These are phyloP conservation scores for Trichoderma sp. DNA, from an alignment of 2,329 filamentous ascomycete species.

Conservation along the genomic window DNA sequence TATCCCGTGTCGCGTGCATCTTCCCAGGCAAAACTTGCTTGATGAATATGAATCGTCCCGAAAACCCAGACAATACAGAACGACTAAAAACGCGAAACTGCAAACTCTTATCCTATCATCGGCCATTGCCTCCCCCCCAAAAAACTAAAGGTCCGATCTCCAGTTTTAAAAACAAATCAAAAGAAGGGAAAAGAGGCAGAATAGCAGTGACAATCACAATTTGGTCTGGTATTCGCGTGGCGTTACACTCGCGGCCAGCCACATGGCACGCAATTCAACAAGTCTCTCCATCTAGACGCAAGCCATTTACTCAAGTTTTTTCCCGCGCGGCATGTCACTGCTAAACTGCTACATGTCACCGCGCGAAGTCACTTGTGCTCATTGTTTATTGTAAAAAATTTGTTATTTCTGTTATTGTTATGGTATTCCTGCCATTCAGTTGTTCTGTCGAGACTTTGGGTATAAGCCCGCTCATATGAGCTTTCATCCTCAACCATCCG, in stretches of 20 bases:
- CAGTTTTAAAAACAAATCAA: no score
- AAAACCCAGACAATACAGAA: background rate
- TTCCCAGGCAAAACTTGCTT: background rate
- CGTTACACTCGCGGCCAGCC: background rate
- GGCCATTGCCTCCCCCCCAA: background rate
- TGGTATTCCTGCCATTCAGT: conserved; percentile 40
- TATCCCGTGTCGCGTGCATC: background rate
- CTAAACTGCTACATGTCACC: background rate
- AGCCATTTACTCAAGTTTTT: background rate
- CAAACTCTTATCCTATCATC: background rate
- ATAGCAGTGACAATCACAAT: background rate
- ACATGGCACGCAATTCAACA: background rate
- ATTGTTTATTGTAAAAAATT: background rate
- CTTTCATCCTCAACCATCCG: background rate
- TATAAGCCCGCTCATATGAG: background rate
- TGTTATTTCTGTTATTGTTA: conserved; percentile 23
- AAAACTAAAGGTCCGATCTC: background rate
- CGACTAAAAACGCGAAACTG: background rate
- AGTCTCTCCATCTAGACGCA: background rate
- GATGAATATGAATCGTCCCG: background rate
- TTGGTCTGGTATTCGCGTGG: background rate
- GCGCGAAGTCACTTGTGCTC: background rate
- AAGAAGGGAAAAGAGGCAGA: background rate
- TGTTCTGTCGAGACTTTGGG: background rate
- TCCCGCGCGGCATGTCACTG: background rate